A percentile compares a stretch with the other conserved stretches of the same genome.
phyloP scores from a whole-genome alignment of 345 rosid species.

The Excoecaria agallocha region DNA sequence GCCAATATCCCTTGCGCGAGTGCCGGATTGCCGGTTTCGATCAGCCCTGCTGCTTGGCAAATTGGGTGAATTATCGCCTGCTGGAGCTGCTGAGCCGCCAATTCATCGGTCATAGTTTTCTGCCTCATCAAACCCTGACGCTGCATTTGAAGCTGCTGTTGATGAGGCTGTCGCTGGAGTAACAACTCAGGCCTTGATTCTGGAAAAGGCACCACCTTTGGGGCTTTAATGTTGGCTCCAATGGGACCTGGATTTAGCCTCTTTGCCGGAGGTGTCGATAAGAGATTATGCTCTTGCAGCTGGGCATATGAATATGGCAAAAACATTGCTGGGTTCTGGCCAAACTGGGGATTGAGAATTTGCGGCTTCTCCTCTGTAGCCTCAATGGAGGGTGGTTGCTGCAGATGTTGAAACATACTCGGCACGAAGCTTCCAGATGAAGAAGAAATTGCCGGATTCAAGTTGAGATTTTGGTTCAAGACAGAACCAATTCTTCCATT shows the following conservation, averaged over 20 bases:
- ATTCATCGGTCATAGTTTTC: slow-evolving; percentile 40
- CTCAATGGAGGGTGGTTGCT: slow-evolving; percentile 21
- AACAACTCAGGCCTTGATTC: slow-evolving; percentile 49
- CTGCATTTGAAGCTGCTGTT: slow-evolving; percentile 45
- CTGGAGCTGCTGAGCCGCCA: slow-evolving; percentile 62
- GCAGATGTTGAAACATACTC: slow-evolving; percentile 28
- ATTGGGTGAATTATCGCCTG: slow-evolving; percentile 69
- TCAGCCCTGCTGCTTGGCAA: slow-evolving; percentile 82
- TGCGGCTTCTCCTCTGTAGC: slow-evolving; percentile 48
- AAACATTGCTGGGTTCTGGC: slow-evolving; percentile 49
- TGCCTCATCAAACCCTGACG: slow-evolving; percentile 39
- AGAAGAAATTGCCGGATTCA: slow-evolving; percentile 14
- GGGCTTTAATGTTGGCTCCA: slow-evolving; percentile 31
- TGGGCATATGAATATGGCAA: slow-evolving; percentile 36
- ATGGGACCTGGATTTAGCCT: slow-evolving; percentile 28
- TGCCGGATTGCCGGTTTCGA: slow-evolving; percentile 65
- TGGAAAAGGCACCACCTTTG: slow-evolving; percentile 31
- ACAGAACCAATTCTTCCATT: slow-evolving; percentile 28
- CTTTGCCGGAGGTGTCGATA: slow-evolving; percentile 47
- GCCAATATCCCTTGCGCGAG: slow-evolving; percentile 99
- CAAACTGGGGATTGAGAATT: slow-evolving; percentile 45
- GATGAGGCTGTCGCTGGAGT: slow-evolving; percentile 37
- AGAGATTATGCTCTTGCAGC: slow-evolving; percentile 51
- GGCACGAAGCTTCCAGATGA: slow-evolving; percentile 24
- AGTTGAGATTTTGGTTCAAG: slow-evolving; percentile 20